Conservation (phyloP, 169 alveolate species). For the Cryptosporidium muris region DNA sequence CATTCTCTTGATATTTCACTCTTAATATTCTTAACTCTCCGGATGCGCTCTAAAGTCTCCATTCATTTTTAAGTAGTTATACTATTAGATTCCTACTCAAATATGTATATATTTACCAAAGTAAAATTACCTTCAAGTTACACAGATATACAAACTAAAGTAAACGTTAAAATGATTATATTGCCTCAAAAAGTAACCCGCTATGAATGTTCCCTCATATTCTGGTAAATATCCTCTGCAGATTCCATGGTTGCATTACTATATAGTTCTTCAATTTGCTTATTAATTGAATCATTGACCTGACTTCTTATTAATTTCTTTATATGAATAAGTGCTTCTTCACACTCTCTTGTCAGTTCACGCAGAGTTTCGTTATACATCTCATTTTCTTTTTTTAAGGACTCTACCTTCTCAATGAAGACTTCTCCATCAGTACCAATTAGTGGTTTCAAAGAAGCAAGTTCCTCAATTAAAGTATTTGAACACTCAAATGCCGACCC, state of each 20-base stretch:
- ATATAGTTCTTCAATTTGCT: neutral
- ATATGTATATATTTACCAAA: neutral
- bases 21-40: slow-evolving; percentile 17
- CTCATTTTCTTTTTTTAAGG: slow-evolving; percentile 3
- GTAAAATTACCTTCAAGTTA: too few species aligned
- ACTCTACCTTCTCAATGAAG: slow-evolving; percentile 2
- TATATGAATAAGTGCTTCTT: neutral
- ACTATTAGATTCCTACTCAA: neutral
- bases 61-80: slow-evolving; percentile 7
- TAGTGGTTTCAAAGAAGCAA: slow-evolving; percentile 7
- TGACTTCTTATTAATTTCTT: neutral
- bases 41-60: slow-evolving; percentile 29
- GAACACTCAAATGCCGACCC: slow-evolving; percentile 41
- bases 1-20: slow-evolving; percentile 43
- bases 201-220: neutral
- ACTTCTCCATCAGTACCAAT: slow-evolving; percentile 3
- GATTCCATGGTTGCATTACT: slow-evolving; percentile 27
- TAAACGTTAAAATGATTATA: too few species aligned
- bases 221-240: slow-evolving; percentile 48
- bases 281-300: slow-evolving; percentile 12
- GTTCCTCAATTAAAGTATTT: slow-evolving; percentile 2
- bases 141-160: too few species aligned
- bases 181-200: too few species aligned
- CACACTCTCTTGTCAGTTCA: slow-evolving; percentile 10
- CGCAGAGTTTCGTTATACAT: neutral